Evolutionary conservation across 257 asterid genomes (phyloP).

Genomic region (Handroanthus guayacan): DNA sequence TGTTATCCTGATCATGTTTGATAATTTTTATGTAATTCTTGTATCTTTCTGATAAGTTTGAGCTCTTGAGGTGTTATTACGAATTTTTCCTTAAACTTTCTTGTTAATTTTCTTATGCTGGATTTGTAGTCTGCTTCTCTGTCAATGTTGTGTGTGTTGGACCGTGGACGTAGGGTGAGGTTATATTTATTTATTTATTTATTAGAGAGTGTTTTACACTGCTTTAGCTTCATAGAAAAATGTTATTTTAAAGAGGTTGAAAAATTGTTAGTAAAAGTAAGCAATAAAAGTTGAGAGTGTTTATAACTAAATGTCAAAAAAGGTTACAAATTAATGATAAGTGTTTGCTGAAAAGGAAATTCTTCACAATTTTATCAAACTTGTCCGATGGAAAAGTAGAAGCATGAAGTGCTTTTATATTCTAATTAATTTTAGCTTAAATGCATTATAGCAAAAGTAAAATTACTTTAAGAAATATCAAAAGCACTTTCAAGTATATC

Average conservation of each 20-base stretch:
- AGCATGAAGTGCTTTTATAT: not conserved
- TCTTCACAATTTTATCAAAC: no score
- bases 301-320: no score
- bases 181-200: not conserved
- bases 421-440: no score
- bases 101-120: not conserved
- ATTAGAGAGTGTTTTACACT: no score
- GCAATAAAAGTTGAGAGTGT: no score
- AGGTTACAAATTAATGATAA: no score
- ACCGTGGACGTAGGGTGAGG: not conserved
- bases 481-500: no score
- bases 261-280: no score
- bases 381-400: no score
- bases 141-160: not conserved
- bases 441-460: not conserved
- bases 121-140: not conserved
- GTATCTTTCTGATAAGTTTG: constrained; percentile 9
- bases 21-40: constrained; percentile 19
- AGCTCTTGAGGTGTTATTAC: not conserved
- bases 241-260: no score
- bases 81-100: not conserved
- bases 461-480: not conserved
- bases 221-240: no score
- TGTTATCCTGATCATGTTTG: not conserved
- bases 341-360: no score